Evolutionary conservation across 176 grass and related monocot genomes (phyloP).

Genomic region (Oryza meyeriana): DNA sequence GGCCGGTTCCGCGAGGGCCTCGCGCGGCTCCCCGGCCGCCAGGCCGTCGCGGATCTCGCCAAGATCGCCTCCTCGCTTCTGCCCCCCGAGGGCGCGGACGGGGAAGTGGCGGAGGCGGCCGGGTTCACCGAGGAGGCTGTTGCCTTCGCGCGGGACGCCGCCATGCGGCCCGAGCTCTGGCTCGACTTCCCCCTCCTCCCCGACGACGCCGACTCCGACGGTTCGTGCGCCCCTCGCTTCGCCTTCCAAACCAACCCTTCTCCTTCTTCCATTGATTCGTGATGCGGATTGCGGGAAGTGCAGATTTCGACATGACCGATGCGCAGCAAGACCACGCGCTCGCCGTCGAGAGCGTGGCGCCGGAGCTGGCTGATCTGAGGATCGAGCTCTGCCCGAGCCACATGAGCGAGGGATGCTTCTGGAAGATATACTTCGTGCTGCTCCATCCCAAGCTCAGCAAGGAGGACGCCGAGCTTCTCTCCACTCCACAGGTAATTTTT

Average conservation of each 20-base stretch:
- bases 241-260: neutral
- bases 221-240: neutral
- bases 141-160: slow-evolving; percentile 72
- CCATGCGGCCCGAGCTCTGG: slow-evolving; percentile 85
- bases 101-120: neutral
- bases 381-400: slow-evolving; percentile 77
- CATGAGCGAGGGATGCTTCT: slow-evolving; percentile 88
- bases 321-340: slow-evolving; percentile 71
- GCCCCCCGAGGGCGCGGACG: slow-evolving; percentile 41
- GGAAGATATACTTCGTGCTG: slow-evolving; percentile 92
- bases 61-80: slow-evolving; percentile 79
- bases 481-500: slow-evolving; percentile 62
- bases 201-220: slow-evolving; percentile 60
- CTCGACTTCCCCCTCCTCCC: slow-evolving; percentile 75
- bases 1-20: slow-evolving; percentile 68
- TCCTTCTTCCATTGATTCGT: neutral
- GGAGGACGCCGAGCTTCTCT: slow-evolving; percentile 62
- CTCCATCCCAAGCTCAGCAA: slow-evolving; percentile 71
- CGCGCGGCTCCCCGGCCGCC: slow-evolving; percentile 65
- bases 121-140: slow-evolving; percentile 73
- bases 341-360: slow-evolving; percentile 66
- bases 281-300: neutral
- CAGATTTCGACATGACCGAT: slow-evolving; percentile 91
- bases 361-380: slow-evolving; percentile 72
- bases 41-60: slow-evolving; percentile 79